Percentiles rank a stretch among this genome's conserved stretches.
Evolutionary conservation across 2,329 filamentous ascomycete genomes (phyloP).

Genomic region (Lachnellula cervina): DNA sequence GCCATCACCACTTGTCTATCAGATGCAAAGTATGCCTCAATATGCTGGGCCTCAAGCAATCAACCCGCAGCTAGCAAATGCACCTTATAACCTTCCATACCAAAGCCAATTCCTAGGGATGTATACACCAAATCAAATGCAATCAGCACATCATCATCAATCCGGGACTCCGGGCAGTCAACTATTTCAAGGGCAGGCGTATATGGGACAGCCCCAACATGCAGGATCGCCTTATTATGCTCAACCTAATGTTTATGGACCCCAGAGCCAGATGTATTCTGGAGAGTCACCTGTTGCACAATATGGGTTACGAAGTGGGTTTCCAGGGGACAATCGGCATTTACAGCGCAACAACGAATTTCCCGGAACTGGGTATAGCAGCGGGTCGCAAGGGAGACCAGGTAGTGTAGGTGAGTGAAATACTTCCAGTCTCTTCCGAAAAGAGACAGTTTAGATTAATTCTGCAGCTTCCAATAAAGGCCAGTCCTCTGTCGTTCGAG

Average conservation of each 20-base stretch:
- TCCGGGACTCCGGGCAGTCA: slow-evolving; percentile 16
- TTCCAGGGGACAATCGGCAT: slow-evolving; percentile 20
- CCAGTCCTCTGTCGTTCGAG: slow-evolving; percentile 43
- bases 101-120: slow-evolving; percentile 24
- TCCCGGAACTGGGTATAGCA: slow-evolving; percentile 4
- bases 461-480: slow-evolving; percentile 30
- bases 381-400: slow-evolving; percentile 9
- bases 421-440: background rate
- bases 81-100: slow-evolving; percentile 25
- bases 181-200: slow-evolving; percentile 24
- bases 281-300: slow-evolving; percentile 9
- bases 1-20: slow-evolving; percentile 19
- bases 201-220: slow-evolving; percentile 22
- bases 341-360: slow-evolving; percentile 13
- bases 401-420: slow-evolving; percentile 27
- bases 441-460: background rate
- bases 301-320: slow-evolving; percentile 16
- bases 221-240: slow-evolving; percentile 20
- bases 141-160: slow-evolving; percentile 15
- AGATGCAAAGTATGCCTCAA: slow-evolving; percentile 21
- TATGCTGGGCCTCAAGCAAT: slow-evolving; percentile 13
- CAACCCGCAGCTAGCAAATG: slow-evolving; percentile 12
- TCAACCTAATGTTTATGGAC: slow-evolving; percentile 21
- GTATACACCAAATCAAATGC: slow-evolving; percentile 18
- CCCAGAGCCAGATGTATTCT: slow-evolving; percentile 22